These are phyloP conservation scores for Apiospora koreana DNA, from an alignment of 2,329 filamentous ascomycete species.

Conservation along the genomic window DNA sequence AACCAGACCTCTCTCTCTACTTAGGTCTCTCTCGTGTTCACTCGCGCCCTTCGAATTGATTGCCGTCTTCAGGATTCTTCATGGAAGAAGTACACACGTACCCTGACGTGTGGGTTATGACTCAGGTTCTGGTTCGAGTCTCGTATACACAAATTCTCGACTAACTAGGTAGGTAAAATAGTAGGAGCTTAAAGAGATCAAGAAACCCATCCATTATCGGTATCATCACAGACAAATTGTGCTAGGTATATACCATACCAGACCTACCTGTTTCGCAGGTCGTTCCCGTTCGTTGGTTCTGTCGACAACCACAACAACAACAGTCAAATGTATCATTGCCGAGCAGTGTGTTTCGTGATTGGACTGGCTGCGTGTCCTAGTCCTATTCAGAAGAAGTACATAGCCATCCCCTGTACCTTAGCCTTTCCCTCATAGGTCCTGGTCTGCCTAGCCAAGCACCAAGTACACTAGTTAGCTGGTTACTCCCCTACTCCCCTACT, in stretches of 20 bases:
- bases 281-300: background rate
- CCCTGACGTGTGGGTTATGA: background rate
- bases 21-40: background rate
- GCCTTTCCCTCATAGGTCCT: background rate
- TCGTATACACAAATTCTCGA: background rate
- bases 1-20: too few relatives aligned
- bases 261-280: background rate
- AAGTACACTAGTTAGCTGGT: slow-evolving; percentile 1
- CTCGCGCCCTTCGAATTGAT: background rate
- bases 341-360: background rate
- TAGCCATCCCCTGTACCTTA: background rate
- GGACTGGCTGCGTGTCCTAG: background rate
- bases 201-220: background rate
- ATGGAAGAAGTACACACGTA: background rate
- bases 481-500: background rate
- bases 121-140: background rate
- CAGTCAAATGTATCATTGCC: background rate
- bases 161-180: background rate
- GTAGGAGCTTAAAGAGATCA: background rate
- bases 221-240: background rate
- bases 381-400: slow-evolving; percentile 3
- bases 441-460: slow-evolving; percentile 9
- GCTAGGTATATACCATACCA: too few relatives aligned
- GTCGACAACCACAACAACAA: background rate
- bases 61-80: background rate